Evolutionary conservation across 2,329 filamentous ascomycete genomes (phyloP).

Genomic region (Sarocladiaceae sp.): DNA sequence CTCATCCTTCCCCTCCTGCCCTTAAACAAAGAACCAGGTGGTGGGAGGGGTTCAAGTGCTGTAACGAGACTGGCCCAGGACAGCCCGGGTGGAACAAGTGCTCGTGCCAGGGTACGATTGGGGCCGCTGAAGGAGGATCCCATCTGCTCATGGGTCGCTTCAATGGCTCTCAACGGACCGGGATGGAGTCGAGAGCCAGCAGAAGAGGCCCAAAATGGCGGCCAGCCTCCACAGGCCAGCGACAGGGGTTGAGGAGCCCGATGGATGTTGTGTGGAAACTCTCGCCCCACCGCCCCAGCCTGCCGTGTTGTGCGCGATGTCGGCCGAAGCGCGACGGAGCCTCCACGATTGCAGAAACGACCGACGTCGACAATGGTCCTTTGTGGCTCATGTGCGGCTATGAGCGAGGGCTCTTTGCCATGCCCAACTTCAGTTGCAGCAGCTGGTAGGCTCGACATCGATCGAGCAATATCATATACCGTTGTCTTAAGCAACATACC

Average conservation of each 20-base stretch:
- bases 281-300: conserved; percentile 2
- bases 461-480: too few species aligned
- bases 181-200: conserved; percentile 6
- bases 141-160: conserved; percentile 4
- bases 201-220: conserved; percentile 2
- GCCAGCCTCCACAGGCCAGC: neutral
- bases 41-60: neutral
- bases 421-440: too few species aligned
- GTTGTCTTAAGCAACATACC: too few species aligned
- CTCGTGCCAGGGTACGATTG: conserved; percentile 3
- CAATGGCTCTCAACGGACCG: too few species aligned
- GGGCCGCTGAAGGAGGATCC: neutral
- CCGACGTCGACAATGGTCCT: too few species aligned
- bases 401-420: too few species aligned
- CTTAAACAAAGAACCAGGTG: neutral
- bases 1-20: neutral
- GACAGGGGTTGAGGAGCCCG: conserved; percentile 6
- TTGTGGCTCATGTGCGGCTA: too few species aligned
- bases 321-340: conserved; percentile 7
- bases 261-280: conserved; percentile 1
- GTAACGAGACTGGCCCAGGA: neutral
- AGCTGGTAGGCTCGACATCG: too few species aligned
- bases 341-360: too few species aligned
- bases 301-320: neutral
- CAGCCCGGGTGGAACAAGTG: conserved; percentile 1